These are phyloP conservation scores for Echites panduratus DNA, from an alignment of 257 asterid species.

Conservation along the genomic window DNA sequence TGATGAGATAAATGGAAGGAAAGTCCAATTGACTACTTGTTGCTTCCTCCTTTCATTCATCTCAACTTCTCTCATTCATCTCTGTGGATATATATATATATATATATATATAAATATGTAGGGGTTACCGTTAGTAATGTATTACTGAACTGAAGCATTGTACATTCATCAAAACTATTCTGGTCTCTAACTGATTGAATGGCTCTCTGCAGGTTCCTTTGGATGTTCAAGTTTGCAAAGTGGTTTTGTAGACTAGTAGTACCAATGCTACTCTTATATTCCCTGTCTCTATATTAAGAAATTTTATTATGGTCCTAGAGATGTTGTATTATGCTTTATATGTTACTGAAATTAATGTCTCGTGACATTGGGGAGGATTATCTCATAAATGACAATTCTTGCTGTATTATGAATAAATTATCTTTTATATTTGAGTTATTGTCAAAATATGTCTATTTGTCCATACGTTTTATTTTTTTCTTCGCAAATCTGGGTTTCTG, in stretches of 20 bases:
- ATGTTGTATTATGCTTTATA: not conserved
- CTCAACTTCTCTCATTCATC: too few relatives aligned
- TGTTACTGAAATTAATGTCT: too few relatives aligned
- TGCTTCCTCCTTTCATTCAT: not conserved
- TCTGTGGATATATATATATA: not conserved
- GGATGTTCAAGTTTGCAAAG: not conserved
- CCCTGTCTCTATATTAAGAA: not conserved
- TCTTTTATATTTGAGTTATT: not conserved
- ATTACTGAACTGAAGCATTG: not conserved
- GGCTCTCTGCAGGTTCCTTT: constrained; percentile 8
- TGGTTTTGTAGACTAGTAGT: not conserved
- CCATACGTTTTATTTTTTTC: not conserved
- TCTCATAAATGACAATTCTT: not conserved
- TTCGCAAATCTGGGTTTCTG: not conserved
- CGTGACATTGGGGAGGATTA: not conserved
- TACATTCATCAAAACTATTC: not conserved
- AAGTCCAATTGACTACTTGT: not conserved
- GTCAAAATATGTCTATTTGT: not conserved
- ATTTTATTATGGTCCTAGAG: not conserved
- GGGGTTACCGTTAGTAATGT: not conserved
- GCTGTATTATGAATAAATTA: not conserved
- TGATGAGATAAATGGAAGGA: not conserved
- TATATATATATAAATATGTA: too few relatives aligned
- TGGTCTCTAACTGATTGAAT: not conserved
- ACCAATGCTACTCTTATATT: not conserved